Base-by-base conservation (phyloP, 1,284 basidiomycete species). In the Pisolithus thermaeus region DNA sequence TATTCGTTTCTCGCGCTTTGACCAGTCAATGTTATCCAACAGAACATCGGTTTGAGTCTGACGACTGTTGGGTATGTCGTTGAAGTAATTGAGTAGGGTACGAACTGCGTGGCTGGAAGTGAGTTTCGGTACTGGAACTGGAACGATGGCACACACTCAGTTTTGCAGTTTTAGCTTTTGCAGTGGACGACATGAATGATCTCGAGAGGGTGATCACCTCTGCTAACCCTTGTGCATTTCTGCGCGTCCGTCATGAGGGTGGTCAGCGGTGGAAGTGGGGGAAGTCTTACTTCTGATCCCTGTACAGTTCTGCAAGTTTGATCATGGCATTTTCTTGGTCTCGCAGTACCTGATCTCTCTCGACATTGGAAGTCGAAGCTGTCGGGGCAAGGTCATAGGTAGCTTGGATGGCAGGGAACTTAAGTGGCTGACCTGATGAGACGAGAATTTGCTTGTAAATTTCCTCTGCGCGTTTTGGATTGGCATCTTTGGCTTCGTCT, bases 121-220 rank as follows among this genome's bases (percentile, higher is more conserved):
- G 28, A 32, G 3, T 8, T 43, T 9, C 4, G 35, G 25, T 2
- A 25, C 47, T 11, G 43, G 39, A 49, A 39, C 43, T 14, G 14
- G 39, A 36, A 22, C 35, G 30, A n/a, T 8, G 12, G 20, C 16
- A 75, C 87, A 58, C 58, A 93, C 92, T 94, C 56, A 98, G 83
- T 73, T 97, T 97, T 3, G 96, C 95, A 0, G 96, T 97, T 73
- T 99, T 99, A 7, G 97, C 96, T 70, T 99, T 99, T 25, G 96
- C 95, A 1, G 94, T 93, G 14, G 89, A 88, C 0, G 90, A 88
- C 84, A 97, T 93, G 74, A 97, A 96, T 0, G 86, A 80, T 50
- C 94, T 78, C 0, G 92, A 96, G 30, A 88, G 79, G 0, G 84
- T 88, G 50, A 98, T 91, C 12, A 97, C 85, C 53, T 92, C 81